Percentiles rank a stretch among this genome's conserved stretches.
Evolutionary conservation across 2,329 filamentous ascomycete genomes (phyloP).

Genomic region (Ascochyta koolunga): DNA sequence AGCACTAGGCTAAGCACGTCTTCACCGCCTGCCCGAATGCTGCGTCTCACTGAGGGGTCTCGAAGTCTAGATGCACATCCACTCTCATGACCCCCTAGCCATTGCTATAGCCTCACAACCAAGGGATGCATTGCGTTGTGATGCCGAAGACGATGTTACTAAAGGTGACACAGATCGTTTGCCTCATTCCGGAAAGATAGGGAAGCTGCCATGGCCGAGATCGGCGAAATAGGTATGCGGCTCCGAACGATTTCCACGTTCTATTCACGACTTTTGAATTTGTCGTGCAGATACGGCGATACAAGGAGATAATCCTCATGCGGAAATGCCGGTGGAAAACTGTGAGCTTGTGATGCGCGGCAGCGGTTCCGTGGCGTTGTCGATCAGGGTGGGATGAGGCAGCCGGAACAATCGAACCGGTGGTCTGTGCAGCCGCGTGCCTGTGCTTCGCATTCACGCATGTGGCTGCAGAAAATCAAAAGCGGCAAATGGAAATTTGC

Average conservation of each 20-base stretch:
- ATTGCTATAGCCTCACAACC: not conserved
- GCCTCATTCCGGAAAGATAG: not conserved
- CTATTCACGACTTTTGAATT: not conserved
- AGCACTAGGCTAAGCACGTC: slow-evolving; percentile 4
- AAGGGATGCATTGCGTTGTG: not conserved
- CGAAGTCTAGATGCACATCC: not conserved
- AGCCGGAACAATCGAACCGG: slow-evolving; percentile 2
- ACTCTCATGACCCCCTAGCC: slow-evolving; percentile 1
- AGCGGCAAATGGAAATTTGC: no score
- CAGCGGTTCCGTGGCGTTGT: slow-evolving; percentile 9
- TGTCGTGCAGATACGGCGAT: not conserved
- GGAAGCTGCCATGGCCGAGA: not conserved
- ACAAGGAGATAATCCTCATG: not conserved
- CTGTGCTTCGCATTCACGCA: no score
- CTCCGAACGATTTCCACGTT: not conserved
- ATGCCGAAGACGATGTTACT: slow-evolving; percentile 1
- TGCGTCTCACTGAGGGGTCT: not conserved
- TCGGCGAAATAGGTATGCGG: not conserved
- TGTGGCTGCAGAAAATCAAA: no score
- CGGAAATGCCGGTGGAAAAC: not conserved
- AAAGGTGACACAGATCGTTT: not conserved
- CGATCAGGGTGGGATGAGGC: not conserved
- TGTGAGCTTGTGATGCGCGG: not conserved
- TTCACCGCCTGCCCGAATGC: slow-evolving; percentile 10
- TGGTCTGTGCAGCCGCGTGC: slow-evolving; percentile 7